phyloP scores from a whole-genome alignment of 1,284 basidiomycete genomes.

The Rhizoctonia solani region DNA sequence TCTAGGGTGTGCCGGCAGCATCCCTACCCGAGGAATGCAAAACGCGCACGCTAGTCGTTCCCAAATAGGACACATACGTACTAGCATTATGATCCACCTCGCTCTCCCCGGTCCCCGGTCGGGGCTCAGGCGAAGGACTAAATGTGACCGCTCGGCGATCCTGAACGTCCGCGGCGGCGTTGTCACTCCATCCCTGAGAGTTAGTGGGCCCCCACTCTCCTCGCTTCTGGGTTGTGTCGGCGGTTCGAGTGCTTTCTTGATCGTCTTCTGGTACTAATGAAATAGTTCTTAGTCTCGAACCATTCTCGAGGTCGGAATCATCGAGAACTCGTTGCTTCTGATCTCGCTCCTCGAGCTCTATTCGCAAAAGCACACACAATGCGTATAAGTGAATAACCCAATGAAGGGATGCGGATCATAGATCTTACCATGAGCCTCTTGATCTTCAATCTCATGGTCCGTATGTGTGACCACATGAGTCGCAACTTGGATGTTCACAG shows the following conservation, averaged over 20 bases:
- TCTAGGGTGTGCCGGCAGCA: not conserved
- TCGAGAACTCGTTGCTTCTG: slow-evolving; percentile 6
- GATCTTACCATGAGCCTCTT: slow-evolving; percentile 24
- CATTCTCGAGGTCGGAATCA: slow-evolving; percentile 12
- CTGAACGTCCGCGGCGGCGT: not conserved
- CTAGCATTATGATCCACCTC: not conserved
- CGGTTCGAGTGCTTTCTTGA: not conserved
- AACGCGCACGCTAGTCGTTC: slow-evolving; percentile 11
- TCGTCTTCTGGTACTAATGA: slow-evolving; percentile 20
- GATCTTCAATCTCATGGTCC: slow-evolving; percentile 24
- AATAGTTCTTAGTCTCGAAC: slow-evolving; percentile 3
- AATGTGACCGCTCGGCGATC: slow-evolving; percentile 18
- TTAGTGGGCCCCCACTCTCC: not conserved
- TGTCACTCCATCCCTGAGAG: not conserved
- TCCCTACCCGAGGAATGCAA: slow-evolving; percentile 17
- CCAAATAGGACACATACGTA: slow-evolving; percentile 24
- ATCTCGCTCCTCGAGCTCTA: slow-evolving; percentile 31
- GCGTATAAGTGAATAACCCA: not conserved
- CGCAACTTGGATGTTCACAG: slow-evolving; percentile 29
- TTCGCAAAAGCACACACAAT: not conserved
- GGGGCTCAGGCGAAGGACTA: slow-evolving; percentile 9
- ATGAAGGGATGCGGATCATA: not conserved
- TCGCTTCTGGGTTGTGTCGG: slow-evolving; percentile 12
- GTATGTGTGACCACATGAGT: slow-evolving; percentile 22
- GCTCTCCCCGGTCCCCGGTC: not conserved